Percentiles rank a stretch among this genome's conserved stretches.
Evolutionary conservation across 1,139 yeast genomes (phyloP).

Genomic region (Yamadazyma siamensis): DNA sequence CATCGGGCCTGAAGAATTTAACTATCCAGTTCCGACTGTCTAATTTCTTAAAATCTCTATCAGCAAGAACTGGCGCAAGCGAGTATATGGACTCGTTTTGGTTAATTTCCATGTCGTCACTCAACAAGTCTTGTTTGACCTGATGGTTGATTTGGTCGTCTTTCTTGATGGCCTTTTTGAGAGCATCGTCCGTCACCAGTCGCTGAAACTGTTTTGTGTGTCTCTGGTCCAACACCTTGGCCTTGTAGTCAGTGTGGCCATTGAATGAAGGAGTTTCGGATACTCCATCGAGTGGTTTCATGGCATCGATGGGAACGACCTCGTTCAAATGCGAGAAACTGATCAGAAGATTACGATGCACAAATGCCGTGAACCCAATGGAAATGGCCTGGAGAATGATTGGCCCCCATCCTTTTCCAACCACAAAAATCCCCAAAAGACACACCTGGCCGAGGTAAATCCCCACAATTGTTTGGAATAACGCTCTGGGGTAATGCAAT

Average conservation of each 20-base stretch:
- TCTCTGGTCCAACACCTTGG: conserved; percentile 25
- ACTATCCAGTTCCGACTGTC: conserved; percentile 30
- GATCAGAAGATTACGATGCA: conserved; percentile 55
- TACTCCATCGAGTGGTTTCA: conserved; percentile 69
- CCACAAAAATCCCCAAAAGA: conserved; percentile 78
- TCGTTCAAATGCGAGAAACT: conserved; percentile 65
- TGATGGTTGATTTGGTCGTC: conserved; percentile 15
- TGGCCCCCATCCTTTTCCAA: conserved; percentile 96
- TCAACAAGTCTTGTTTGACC: conserved; percentile 21
- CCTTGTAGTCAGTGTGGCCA: conserved; percentile 35
- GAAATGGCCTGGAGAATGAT: conserved; percentile 70
- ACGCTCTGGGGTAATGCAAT: conserved; percentile 79
- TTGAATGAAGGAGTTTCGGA: conserved; percentile 56
- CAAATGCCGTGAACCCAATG: conserved; percentile 59
- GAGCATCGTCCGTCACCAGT: conserved; percentile 13
- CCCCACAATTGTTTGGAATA: conserved; percentile 86
- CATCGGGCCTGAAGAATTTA: conserved; percentile 64
- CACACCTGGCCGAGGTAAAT: conserved; percentile 84
- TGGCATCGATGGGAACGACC: conserved; percentile 62
- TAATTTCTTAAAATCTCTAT: conserved; percentile 40
- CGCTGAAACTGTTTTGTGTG: conserved; percentile 1
- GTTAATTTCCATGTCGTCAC: conserved; percentile 16
- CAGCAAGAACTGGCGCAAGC: conserved; percentile 51
- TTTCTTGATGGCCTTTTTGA: conserved; percentile 15
- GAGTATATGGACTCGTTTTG: conserved; percentile 12